Percentiles rank a stretch among this genome's conserved stretches.
phyloP scores from a whole-genome alignment of 202 grass and related monocot species.

The Eragrostis tef region DNA sequence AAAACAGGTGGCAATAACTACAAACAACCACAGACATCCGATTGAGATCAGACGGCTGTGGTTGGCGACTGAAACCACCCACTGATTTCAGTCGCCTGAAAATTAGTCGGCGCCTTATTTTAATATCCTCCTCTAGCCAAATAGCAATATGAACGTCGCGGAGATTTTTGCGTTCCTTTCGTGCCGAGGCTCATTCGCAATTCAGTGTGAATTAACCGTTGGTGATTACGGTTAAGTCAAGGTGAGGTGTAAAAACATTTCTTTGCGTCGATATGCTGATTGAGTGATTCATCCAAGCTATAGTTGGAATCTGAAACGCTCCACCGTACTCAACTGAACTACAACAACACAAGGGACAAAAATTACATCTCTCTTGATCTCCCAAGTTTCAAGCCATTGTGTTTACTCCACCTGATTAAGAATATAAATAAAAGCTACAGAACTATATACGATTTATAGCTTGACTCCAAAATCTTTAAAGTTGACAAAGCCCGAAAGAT shows the following conservation, averaged over 20 bases:
- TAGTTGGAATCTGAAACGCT: not conserved
- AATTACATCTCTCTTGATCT: not conserved
- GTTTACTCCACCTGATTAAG: too few species aligned
- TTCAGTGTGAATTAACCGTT: conserved; percentile 25
- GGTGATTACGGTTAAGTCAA: conserved; percentile 14
- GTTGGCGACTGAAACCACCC: too few species aligned
- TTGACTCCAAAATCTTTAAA: too few species aligned
- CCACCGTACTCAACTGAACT: conserved; percentile 25
- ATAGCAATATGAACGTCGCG: not conserved
- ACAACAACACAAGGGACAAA: conserved; percentile 23
- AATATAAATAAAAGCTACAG: too few species aligned
- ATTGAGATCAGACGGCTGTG: too few species aligned
- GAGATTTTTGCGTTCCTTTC: not conserved
- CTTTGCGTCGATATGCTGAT: not conserved
- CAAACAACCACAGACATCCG: too few species aligned
- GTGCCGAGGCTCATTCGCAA: conserved; percentile 36
- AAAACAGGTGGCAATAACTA: too few species aligned
- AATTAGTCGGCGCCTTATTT: too few species aligned
- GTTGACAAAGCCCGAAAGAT: too few species aligned
- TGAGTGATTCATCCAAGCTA: not conserved
- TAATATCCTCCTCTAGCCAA: too few species aligned
- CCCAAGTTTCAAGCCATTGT: not conserved
- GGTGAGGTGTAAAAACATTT: not conserved
- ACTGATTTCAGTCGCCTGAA: too few species aligned
- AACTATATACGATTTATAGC: too few species aligned